Percentiles rank a stretch among this genome's conserved stretches.
These are phyloP conservation scores for Mediolabrus comicus DNA, from an alignment of 108 stramenopile species.

Conservation along the genomic window DNA sequence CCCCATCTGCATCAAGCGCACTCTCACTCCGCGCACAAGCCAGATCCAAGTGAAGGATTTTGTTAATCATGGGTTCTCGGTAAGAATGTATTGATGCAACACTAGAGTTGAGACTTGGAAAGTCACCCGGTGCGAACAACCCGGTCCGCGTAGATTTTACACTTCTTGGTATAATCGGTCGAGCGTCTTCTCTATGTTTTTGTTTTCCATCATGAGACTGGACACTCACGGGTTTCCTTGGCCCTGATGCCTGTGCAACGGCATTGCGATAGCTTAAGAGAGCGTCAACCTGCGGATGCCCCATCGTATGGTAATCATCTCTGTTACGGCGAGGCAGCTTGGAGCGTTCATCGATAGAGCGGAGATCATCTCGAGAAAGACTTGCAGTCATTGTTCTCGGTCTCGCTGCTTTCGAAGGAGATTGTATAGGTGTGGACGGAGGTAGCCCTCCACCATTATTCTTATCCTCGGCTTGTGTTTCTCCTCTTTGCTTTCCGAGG, in stretches of 20 bases:
- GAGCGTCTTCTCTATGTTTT: constrained; percentile 18
- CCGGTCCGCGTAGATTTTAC: constrained; percentile 19
- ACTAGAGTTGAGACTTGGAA: constrained; percentile 20
- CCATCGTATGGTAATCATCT: constrained; percentile 30
- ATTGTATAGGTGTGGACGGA: background rate
- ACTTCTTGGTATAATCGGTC: constrained; percentile 9
- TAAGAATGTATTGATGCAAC: constrained; percentile 19
- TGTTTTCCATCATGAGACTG: constrained; percentile 42
- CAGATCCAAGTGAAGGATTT: constrained; percentile 32
- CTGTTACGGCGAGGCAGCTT: constrained; percentile 18
- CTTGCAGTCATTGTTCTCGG: constrained; percentile 26
- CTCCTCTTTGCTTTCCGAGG: constrained; percentile 47
- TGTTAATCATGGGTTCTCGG: constrained; percentile 32
- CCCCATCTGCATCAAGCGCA: constrained; percentile 48
- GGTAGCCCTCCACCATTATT: background rate
- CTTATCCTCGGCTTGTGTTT: constrained; percentile 14
- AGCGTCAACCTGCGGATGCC: constrained; percentile 38
- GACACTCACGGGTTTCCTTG: constrained; percentile 14
- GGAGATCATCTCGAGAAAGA: constrained; percentile 63
- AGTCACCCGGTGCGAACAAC: constrained; percentile 14
- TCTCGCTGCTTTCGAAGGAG: background rate
- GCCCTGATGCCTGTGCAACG: constrained; percentile 28
- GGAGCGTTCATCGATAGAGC: constrained; percentile 28
- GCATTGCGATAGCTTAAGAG: constrained; percentile 49
- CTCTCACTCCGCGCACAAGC: constrained; percentile 69